These are phyloP conservation scores for Penicillium italicum DNA, from an alignment of 2,329 filamentous ascomycete genomes.

Conservation along the genomic window DNA sequence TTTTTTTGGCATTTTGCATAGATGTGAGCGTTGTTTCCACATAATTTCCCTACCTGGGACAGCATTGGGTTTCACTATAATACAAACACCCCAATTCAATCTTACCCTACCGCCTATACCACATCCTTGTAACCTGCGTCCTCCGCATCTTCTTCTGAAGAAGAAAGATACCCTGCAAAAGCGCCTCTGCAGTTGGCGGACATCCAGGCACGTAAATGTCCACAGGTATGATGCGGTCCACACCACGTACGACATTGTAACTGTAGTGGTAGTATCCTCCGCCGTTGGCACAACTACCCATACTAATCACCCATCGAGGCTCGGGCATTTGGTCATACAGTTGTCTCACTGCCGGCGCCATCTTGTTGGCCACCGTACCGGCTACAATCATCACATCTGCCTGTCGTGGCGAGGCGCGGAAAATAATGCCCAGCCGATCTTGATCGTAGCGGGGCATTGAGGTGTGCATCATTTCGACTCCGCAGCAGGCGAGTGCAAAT, in stretches of 20 bases:
- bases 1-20: slow-evolving; percentile 2
- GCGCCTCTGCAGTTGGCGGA: slow-evolving; percentile 52
- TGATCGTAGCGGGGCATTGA: slow-evolving; percentile 87
- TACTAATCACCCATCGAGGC: slow-evolving; percentile 79
- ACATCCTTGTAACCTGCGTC: slow-evolving; percentile 50
- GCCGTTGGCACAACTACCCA: slow-evolving; percentile 81
- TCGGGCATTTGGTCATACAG: slow-evolving; percentile 97
- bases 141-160: slow-evolving; percentile 70
- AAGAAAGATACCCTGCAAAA: slow-evolving; percentile 65
- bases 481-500: slow-evolving; percentile 84
- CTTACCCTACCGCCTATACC: slow-evolving; percentile 49
- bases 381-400: slow-evolving; percentile 93
- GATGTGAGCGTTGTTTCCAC: slow-evolving; percentile 36
- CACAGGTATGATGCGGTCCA: slow-evolving; percentile 72
- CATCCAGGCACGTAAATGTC: slow-evolving; percentile 78
- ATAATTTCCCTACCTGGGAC: slow-evolving; percentile 42
- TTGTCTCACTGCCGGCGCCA: slow-evolving; percentile 84
- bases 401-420: slow-evolving; percentile 81
- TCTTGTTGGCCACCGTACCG: slow-evolving; percentile 92
- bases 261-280: slow-evolving; percentile 86
- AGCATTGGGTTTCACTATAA: neutral
- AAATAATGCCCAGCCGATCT: slow-evolving; percentile 84
- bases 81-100: neutral
- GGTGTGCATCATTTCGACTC: slow-evolving; percentile 88
- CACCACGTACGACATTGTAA: slow-evolving; percentile 72